Percentiles rank a stretch among this genome's conserved stretches.
phyloP scores from a whole-genome alignment of 108 stramenopile genomes.

The Fistulifera solaris region DNA sequence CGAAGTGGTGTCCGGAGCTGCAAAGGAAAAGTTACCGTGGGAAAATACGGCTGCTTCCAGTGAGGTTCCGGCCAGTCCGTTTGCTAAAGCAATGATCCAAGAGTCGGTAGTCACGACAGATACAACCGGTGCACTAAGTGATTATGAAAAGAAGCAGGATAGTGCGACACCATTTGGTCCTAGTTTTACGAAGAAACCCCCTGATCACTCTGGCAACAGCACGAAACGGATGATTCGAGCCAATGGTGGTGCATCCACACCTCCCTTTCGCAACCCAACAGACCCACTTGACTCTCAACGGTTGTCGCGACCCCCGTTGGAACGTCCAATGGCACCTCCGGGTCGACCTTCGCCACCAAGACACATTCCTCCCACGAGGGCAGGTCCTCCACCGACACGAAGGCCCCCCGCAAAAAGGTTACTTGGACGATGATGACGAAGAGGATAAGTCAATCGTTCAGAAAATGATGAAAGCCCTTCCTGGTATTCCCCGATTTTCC shows the following conservation, averaged over 20 bases:
- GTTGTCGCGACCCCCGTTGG: too few relatives aligned
- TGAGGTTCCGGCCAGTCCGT: neutral
- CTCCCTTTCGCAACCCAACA: neutral
- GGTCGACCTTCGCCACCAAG: neutral
- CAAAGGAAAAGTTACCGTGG: conserved; percentile 8
- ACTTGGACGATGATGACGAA: conserved; percentile 2
- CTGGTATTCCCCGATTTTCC: conserved; percentile 1
- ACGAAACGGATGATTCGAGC: conserved; percentile 12
- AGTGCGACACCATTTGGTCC: too few relatives aligned
- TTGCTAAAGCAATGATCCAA: too few relatives aligned
- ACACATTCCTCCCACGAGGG: neutral
- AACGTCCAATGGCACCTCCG: neutral
- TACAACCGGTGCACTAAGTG: too few relatives aligned
- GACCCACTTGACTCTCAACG: too few relatives aligned
- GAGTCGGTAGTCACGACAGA: too few relatives aligned
- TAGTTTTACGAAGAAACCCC: too few relatives aligned
- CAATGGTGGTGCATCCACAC: conserved; percentile 24
- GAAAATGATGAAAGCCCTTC: conserved; percentile 1
- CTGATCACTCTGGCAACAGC: neutral
- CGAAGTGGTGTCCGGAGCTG: conserved; percentile 1
- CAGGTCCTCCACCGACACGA: neutral
- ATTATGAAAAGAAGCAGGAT: too few relatives aligned
- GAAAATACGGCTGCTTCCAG: neutral
- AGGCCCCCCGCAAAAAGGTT: neutral
- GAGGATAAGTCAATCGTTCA: neutral